These are phyloP conservation scores for Zygoascus biomembranicola DNA, from an alignment of 805 yeast species.

Conservation along the genomic window DNA sequence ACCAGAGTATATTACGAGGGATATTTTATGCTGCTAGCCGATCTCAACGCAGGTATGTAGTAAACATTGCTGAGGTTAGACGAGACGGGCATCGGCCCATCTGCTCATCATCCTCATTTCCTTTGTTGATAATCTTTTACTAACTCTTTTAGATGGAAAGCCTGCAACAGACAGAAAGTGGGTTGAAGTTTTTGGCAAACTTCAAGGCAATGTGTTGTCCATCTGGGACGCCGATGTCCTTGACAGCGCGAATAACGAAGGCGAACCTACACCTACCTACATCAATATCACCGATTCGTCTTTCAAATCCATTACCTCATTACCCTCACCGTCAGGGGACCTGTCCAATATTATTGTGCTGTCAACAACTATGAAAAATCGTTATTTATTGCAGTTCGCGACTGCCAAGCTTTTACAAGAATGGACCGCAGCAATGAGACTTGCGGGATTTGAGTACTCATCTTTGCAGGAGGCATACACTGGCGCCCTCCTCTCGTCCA, in stretches of 20 bases:
- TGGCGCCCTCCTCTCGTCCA: constrained; percentile 85
- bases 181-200: constrained; percentile 87
- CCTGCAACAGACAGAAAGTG: constrained; percentile 72
- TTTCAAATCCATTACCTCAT: constrained; percentile 58
- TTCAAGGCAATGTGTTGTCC: constrained; percentile 86
- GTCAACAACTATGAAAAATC: constrained; percentile 84
- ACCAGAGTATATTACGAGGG: constrained; percentile 57
- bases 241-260: constrained; percentile 45
- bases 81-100: no score
- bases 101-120: background rate
- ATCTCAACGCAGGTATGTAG: constrained; percentile 22
- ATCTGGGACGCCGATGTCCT: constrained; percentile 65
- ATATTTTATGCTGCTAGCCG: constrained; percentile 34
- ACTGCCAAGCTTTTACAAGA: constrained; percentile 52
- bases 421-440: constrained; percentile 80
- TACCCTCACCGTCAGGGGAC: constrained; percentile 59
- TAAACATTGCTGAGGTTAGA: background rate
- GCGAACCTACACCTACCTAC: constrained; percentile 68
- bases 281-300: constrained; percentile 87
- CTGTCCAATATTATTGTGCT: constrained; percentile 75
- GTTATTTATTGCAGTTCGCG: constrained; percentile 74
- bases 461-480: constrained; percentile 92
- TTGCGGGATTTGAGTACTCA: constrained; percentile 72
- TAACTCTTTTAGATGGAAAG: constrained; percentile 59
- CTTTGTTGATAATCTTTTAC: background rate